phyloP scores from a whole-genome alignment of 2,329 filamentous ascomycete species.

The Dactylellina drechsleri region DNA sequence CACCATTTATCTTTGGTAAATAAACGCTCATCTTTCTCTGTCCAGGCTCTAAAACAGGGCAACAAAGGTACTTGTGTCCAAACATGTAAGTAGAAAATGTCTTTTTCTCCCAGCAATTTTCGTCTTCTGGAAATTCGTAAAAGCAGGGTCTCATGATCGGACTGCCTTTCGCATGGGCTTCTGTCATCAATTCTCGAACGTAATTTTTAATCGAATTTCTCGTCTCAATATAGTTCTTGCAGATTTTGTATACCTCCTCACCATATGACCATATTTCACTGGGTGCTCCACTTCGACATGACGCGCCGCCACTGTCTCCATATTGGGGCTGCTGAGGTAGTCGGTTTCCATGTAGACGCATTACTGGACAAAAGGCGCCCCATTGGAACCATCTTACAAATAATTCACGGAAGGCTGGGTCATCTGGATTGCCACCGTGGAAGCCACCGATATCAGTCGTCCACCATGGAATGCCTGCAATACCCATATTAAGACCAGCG shows the following conservation, averaged over 20 bases:
- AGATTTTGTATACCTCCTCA: constrained; percentile 1
- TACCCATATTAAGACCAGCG: constrained; percentile 1
- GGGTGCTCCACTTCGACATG: neutral
- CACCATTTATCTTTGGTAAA: neutral
- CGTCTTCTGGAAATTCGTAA: constrained; percentile 4
- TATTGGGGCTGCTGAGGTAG: constrained; percentile 1
- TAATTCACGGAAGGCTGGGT: neutral
- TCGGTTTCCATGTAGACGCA: neutral
- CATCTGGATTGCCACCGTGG: neutral
- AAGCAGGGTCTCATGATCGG: neutral
- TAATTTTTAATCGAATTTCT: neutral
- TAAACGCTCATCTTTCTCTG: neutral
- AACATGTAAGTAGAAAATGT: constrained; percentile 1
- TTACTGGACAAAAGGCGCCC: neutral
- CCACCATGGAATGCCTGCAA: constrained; percentile 2
- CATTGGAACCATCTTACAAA: constrained; percentile 8
- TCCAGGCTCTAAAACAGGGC: neutral
- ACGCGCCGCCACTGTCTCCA: neutral
- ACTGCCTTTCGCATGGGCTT: neutral
- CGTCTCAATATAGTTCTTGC: neutral
- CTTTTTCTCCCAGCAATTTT: constrained; percentile 4
- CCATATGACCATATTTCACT: constrained; percentile 8
- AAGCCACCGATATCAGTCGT: constrained; percentile 3
- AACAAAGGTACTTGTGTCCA: constrained; percentile 3
- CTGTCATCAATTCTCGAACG: neutral